These are phyloP conservation scores for Tetrapisispora iriomotensis DNA, from an alignment of 805 yeast species.

Conservation along the genomic window DNA sequence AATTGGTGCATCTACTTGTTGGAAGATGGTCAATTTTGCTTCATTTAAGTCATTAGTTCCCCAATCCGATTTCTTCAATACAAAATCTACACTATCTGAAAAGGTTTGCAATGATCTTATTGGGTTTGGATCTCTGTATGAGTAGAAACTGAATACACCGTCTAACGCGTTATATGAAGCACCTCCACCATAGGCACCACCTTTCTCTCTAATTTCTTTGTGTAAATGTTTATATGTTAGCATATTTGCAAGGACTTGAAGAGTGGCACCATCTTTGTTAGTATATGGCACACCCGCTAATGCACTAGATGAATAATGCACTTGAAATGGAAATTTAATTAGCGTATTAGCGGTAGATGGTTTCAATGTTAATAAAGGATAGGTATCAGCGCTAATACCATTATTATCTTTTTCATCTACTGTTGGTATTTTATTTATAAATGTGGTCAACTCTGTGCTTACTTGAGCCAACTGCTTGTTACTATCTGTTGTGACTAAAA, in stretches of 20 bases:
- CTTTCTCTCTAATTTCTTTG: conserved; percentile 83
- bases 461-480: conserved; percentile 21
- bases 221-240: conserved; percentile 78
- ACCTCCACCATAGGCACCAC: conserved; percentile 98
- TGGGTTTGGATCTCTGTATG: conserved; percentile 92
- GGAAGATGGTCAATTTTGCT: conserved; percentile 86
- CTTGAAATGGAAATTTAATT: conserved; percentile 77
- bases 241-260: conserved; percentile 73
- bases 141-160: conserved; percentile 72
- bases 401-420: not conserved
- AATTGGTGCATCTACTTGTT: conserved; percentile 81
- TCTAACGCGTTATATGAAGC: conserved; percentile 71
- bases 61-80: conserved; percentile 40
- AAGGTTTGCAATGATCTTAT: conserved; percentile 55
- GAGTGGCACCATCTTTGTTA: conserved; percentile 69
- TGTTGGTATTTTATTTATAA: conserved; percentile 16
- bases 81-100: conserved; percentile 40
- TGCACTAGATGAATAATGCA: conserved; percentile 68
- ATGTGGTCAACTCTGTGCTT: conserved; percentile 17
- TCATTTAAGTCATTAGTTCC: conserved; percentile 63
- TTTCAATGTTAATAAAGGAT: conserved; percentile 2
- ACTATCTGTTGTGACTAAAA: conserved; percentile 52
- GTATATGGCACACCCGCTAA: conserved; percentile 56
- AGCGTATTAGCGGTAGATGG: conserved; percentile 31
- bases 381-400: conserved; percentile 1